phyloP scores from a whole-genome alignment of 768 basidiomycete genomes.

The Lyophyllum shimeji region DNA sequence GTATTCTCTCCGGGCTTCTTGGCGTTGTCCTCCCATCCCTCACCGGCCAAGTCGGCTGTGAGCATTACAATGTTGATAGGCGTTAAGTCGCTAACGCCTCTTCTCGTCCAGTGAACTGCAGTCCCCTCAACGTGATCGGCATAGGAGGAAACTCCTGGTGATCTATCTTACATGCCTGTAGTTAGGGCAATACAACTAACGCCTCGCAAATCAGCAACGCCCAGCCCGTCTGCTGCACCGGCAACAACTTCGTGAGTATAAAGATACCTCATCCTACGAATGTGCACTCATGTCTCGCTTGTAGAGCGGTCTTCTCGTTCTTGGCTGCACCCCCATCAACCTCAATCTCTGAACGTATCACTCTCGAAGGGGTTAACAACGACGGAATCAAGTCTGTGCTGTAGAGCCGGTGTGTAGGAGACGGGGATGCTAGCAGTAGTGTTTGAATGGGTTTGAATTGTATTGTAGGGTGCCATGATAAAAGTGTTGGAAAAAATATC shows the following conservation, averaged over 20 bases:
- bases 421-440: not conserved
- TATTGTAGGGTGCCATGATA: not conserved
- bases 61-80: not conserved
- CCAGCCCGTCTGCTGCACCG: slow-evolving; percentile 19
- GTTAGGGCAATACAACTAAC: not conserved
- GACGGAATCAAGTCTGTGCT: not conserved
- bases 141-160: slow-evolving; percentile 7
- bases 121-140: slow-evolving; percentile 6
- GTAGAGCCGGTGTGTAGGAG: not conserved
- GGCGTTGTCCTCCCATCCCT: slow-evolving; percentile 10
- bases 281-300: not conserved
- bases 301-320: slow-evolving; percentile 15
- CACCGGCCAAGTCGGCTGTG: slow-evolving; percentile 13
- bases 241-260: slow-evolving; percentile 18
- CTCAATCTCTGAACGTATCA: slow-evolving; percentile 5
- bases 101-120: slow-evolving; percentile 14
- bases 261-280: not conserved
- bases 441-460: not conserved
- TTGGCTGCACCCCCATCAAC: slow-evolving; percentile 19
- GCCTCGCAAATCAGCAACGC: slow-evolving; percentile 1
- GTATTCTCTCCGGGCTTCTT: slow-evolving; percentile 7
- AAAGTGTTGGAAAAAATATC: not conserved
- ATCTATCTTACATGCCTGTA: not conserved
- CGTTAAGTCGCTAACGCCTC: not conserved
- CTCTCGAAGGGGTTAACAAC: not conserved